Evolutionary conservation across 2,329 filamentous ascomycete species (phyloP).

Genomic region (Kalmusia sp.): DNA sequence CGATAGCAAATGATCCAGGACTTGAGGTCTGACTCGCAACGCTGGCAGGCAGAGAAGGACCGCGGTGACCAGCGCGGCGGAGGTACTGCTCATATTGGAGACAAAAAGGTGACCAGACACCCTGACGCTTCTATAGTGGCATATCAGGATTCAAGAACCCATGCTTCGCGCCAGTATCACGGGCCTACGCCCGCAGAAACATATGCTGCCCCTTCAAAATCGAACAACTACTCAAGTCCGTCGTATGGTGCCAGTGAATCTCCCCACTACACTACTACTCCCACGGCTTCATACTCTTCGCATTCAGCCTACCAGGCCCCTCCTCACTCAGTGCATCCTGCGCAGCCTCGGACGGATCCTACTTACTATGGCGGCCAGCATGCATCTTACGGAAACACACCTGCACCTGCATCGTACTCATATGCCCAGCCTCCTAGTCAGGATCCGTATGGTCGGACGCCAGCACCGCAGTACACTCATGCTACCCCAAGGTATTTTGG

Average conservation of each 20-base stretch:
- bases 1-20: slow-evolving; percentile 58
- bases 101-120: slow-evolving; percentile 51
- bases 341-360: slow-evolving; percentile 37
- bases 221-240: slow-evolving; percentile 22
- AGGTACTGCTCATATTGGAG: slow-evolving; percentile 54
- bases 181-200: slow-evolving; percentile 39
- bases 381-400: slow-evolving; percentile 27
- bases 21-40: slow-evolving; percentile 55
- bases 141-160: slow-evolving; percentile 52
- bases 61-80: slow-evolving; percentile 31
- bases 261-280: slow-evolving; percentile 41
- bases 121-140: slow-evolving; percentile 54
- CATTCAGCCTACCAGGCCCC: slow-evolving; percentile 35
- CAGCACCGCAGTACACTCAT: slow-evolving; percentile 26
- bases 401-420: slow-evolving; percentile 30
- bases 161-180: slow-evolving; percentile 51
- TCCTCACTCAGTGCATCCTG: slow-evolving; percentile 33
- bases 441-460: slow-evolving; percentile 35
- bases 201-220: slow-evolving; percentile 30
- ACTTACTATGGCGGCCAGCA: slow-evolving; percentile 31
- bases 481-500: slow-evolving; percentile 51
- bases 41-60: slow-evolving; percentile 49
- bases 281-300: slow-evolving; percentile 33
- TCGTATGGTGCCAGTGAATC: slow-evolving; percentile 34
- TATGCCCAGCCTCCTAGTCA: slow-evolving; percentile 35